Evolutionary conservation across 2,329 filamentous ascomycete genomes (phyloP).

Genomic region (Botrytis byssoidea): DNA sequence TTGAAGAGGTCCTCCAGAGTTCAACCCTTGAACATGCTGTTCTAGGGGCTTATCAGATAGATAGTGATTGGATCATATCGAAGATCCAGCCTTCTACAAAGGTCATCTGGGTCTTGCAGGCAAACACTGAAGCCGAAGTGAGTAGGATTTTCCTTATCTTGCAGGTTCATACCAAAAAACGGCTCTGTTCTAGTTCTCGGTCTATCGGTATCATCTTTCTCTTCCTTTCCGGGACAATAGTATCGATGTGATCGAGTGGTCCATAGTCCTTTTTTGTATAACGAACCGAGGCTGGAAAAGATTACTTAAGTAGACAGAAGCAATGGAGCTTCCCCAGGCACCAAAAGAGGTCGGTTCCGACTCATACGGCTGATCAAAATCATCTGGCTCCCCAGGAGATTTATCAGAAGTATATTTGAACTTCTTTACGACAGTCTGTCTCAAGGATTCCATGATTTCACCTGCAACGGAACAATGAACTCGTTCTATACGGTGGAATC

Average conservation of each 20-base stretch:
- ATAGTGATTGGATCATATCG: constrained; percentile 53
- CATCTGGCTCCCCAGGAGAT: not conserved
- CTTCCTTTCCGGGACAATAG: not conserved
- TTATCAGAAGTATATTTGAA: not conserved
- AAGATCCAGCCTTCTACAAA: constrained; percentile 67
- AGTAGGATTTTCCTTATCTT: constrained; percentile 25
- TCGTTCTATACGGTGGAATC: not conserved
- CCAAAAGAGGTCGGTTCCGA: not conserved
- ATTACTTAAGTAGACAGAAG: not conserved
- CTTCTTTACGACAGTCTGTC: not conserved
- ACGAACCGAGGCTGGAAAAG: not conserved
- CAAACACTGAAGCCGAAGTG: constrained; percentile 53
- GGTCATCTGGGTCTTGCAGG: constrained; percentile 60
- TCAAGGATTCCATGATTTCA: not conserved
- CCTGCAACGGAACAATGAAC: not conserved
- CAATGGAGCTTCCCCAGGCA: not conserved
- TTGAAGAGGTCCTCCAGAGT: constrained; percentile 82
- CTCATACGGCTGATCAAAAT: not conserved
- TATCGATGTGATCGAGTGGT: not conserved
- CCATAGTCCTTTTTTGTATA: not conserved
- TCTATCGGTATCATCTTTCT: not conserved
- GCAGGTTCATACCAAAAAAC: not conserved
- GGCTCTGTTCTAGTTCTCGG: not conserved
- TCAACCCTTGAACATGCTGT: constrained; percentile 71
- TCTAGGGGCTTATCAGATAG: constrained; percentile 84